phyloP scores from a whole-genome alignment of 768 basidiomycete species.

The Suillus brevipes region DNA sequence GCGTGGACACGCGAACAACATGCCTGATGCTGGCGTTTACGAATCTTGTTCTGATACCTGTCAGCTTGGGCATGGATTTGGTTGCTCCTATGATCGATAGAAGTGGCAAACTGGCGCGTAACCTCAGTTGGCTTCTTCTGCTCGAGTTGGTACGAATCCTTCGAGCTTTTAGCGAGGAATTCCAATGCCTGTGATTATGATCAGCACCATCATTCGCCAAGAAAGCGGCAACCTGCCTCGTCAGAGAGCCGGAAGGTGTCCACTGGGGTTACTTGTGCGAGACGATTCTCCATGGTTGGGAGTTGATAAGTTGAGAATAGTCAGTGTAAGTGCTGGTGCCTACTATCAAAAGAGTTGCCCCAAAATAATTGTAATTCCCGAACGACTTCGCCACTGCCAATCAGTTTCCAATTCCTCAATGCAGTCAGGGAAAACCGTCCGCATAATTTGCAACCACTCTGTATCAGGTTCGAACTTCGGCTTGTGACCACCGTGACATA shows the following conservation, averaged over 20 bases:
- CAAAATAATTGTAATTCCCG: neutral
- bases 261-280: conserved; percentile 24
- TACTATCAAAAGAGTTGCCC: neutral
- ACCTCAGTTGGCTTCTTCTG: conserved; percentile 28
- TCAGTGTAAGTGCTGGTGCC: neutral
- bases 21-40: conserved; percentile 40
- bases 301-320: conserved; percentile 13
- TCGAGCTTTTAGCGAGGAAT: conserved; percentile 29
- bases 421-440: neutral
- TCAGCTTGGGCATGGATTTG: conserved; percentile 20
- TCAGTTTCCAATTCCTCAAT: neutral
- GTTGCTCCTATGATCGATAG: conserved; percentile 15
- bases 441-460: neutral
- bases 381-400: neutral
- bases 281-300: conserved; percentile 19
- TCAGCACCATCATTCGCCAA: neutral
- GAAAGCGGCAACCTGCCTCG: conserved; percentile 13
- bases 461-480: neutral
- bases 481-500: too few species aligned
- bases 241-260: conserved; percentile 28
- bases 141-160: conserved; percentile 26
- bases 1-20: conserved; percentile 7
- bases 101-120: conserved; percentile 21
- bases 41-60: conserved; percentile 33
- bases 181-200: conserved; percentile 20